Evolutionary conservation across 2,329 filamentous ascomycete genomes (phyloP).

Genomic region (Fusarium metavorans): DNA sequence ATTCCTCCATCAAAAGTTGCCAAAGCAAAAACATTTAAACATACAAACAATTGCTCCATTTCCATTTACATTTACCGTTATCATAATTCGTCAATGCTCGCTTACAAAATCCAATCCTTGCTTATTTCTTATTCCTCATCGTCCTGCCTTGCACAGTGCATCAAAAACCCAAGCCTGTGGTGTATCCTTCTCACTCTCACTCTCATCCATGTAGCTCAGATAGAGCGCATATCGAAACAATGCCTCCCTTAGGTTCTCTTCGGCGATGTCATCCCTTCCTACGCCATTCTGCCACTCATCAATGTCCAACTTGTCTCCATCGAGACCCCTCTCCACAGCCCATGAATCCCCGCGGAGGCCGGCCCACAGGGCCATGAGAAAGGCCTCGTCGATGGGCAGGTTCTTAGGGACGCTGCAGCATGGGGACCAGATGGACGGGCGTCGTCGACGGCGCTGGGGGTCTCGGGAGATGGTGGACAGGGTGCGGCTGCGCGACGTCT

Average conservation of each 20-base stretch:
- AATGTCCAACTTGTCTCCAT: conserved; percentile 19
- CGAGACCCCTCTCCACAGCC: conserved; percentile 19
- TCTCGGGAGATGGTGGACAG: conserved; percentile 39
- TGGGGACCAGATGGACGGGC: conserved; percentile 51
- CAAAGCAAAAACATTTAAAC: conserved; percentile 22
- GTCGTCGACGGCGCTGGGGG: conserved; percentile 37
- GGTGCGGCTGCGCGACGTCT: conserved; percentile 36
- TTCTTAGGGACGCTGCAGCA: conserved; percentile 47
- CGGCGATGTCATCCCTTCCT: conserved; percentile 36
- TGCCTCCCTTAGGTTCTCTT: conserved; percentile 41
- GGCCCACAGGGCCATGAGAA: conserved; percentile 48
- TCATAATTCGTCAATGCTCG: not conserved
- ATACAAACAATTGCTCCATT: not conserved
- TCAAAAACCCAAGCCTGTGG: conserved; percentile 50
- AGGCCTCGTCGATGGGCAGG: conserved; percentile 47
- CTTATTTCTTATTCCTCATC: not conserved
- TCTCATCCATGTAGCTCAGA: conserved; percentile 47
- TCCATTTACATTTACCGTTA: not conserved
- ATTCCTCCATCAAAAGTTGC: conserved; percentile 11
- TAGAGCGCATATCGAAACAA: conserved; percentile 53
- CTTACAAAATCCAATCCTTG: not conserved
- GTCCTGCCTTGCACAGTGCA: conserved; percentile 23
- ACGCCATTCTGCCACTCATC: conserved; percentile 35
- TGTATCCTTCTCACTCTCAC: conserved; percentile 40
- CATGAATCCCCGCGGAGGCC: conserved; percentile 45